These are phyloP conservation scores for Mortierella antarctica DNA, from an alignment of 192 early-diverging fungal genomes.

Conservation along the genomic window DNA sequence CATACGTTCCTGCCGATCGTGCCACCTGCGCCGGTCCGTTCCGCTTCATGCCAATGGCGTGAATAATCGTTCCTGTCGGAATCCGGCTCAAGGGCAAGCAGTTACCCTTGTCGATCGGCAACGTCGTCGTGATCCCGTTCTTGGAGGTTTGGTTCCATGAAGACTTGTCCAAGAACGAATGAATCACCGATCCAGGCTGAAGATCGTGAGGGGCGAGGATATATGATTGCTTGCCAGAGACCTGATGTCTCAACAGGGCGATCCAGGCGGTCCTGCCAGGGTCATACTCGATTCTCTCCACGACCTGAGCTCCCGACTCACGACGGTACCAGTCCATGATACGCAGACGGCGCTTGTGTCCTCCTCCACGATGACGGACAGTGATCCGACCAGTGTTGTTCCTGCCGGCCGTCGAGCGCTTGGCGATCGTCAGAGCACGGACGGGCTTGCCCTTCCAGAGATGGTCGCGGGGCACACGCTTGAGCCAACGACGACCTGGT, in stretches of 20 bases:
- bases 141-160: slow-evolving; percentile 44
- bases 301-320: slow-evolving; percentile 78
- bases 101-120: slow-evolving; percentile 84
- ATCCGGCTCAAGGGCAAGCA: slow-evolving; percentile 90
- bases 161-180: slow-evolving; percentile 65
- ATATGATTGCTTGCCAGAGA: slow-evolving; percentile 83
- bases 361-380: slow-evolving; percentile 92
- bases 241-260: slow-evolving; percentile 82
- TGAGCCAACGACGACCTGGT: slow-evolving; percentile 86
- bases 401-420: slow-evolving; percentile 86
- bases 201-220: slow-evolving; percentile 86
- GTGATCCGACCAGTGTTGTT: slow-evolving; percentile 93
- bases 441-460: slow-evolving; percentile 88
- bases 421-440: slow-evolving; percentile 82
- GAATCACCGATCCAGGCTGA: slow-evolving; percentile 79
- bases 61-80: slow-evolving; percentile 91
- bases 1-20: slow-evolving; percentile 89
- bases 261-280: slow-evolving; percentile 91
- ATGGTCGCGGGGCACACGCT: slow-evolving; percentile 86
- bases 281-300: slow-evolving; percentile 94
- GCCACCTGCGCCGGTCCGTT: slow-evolving; percentile 81
- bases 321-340: slow-evolving; percentile 87
- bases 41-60: slow-evolving; percentile 85
- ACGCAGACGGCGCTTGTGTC: slow-evolving; percentile 88
- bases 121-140: slow-evolving; percentile 52